Evolutionary conservation across 441 rosid genomes (phyloP).

Genomic region (Capsella rubella): DNA sequence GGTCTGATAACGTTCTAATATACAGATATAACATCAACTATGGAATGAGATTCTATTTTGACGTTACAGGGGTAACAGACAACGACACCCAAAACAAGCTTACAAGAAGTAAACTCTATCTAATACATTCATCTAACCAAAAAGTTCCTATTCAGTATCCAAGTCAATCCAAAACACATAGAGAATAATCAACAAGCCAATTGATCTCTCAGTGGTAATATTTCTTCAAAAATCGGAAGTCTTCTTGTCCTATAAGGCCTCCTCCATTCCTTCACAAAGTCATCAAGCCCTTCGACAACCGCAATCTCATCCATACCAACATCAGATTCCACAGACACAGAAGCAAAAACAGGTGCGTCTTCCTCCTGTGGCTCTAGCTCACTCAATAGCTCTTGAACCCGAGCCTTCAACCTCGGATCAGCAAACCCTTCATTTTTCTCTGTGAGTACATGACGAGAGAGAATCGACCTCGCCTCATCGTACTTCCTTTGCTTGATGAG

Average conservation of each 20-base stretch:
- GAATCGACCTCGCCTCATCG: slow-evolving; percentile 50
- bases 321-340: slow-evolving; percentile 53
- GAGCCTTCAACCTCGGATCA: slow-evolving; percentile 53
- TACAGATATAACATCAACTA: slow-evolving; percentile 5
- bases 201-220: slow-evolving; percentile 66
- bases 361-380: slow-evolving; percentile 47
- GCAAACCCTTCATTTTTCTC: slow-evolving; percentile 47
- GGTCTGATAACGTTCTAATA: background rate
- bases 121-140: slow-evolving; percentile 21
- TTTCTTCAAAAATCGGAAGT: slow-evolving; percentile 70
- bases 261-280: slow-evolving; percentile 60
- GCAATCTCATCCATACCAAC: slow-evolving; percentile 37
- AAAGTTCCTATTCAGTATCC: slow-evolving; percentile 16
- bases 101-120: slow-evolving; percentile 41
- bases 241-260: slow-evolving; percentile 58
- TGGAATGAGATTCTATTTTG: background rate
- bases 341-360: slow-evolving; percentile 42
- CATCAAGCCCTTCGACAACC: slow-evolving; percentile 58
- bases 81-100: slow-evolving; percentile 26
- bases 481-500: slow-evolving; percentile 58
- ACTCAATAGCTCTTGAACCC: slow-evolving; percentile 52
- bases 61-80: background rate
- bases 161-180: slow-evolving; percentile 28
- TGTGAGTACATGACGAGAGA: slow-evolving; percentile 47
- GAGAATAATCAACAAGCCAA: slow-evolving; percentile 58